Conservation (phyloP, 805 yeast species). For the Candida stauntonica region DNA sequence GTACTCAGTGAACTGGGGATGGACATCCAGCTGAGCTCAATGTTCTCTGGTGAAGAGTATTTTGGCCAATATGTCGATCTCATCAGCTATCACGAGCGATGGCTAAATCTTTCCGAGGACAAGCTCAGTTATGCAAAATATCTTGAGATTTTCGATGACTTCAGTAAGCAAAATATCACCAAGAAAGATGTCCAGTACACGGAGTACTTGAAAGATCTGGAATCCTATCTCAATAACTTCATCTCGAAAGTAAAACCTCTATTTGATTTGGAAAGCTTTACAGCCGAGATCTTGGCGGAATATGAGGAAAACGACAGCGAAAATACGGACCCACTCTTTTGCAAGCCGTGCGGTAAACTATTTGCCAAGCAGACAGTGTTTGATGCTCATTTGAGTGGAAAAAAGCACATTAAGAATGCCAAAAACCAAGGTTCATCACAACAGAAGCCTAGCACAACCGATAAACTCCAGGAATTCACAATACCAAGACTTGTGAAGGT, state of each 20-base stretch:
- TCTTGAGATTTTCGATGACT: constrained; percentile 40
- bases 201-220: constrained; percentile 38
- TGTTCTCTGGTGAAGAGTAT: constrained; percentile 57
- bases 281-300: neutral
- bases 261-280: constrained; percentile 30
- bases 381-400: constrained; percentile 65
- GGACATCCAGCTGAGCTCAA: constrained; percentile 41
- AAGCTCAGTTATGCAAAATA: constrained; percentile 47
- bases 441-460: constrained; percentile 12
- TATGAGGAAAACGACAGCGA: neutral
- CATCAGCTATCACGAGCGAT: constrained; percentile 43
- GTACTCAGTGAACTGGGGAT: constrained; percentile 48
- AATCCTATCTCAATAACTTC: constrained; percentile 46
- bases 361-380: constrained; percentile 66
- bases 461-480: constrained; percentile 33
- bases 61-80: constrained; percentile 66
- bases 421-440: constrained; percentile 1
- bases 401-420: constrained; percentile 60
- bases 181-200: constrained; percentile 24
- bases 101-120: constrained; percentile 42
- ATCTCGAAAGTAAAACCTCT: constrained; percentile 47
- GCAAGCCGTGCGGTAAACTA: constrained; percentile 57
- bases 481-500: constrained; percentile 30
- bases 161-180: constrained; percentile 28
- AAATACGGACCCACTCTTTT: constrained; percentile 37